These are phyloP conservation scores for Colletotrichum trifolii DNA, from an alignment of 2,329 filamentous ascomycete species.

Conservation along the genomic window DNA sequence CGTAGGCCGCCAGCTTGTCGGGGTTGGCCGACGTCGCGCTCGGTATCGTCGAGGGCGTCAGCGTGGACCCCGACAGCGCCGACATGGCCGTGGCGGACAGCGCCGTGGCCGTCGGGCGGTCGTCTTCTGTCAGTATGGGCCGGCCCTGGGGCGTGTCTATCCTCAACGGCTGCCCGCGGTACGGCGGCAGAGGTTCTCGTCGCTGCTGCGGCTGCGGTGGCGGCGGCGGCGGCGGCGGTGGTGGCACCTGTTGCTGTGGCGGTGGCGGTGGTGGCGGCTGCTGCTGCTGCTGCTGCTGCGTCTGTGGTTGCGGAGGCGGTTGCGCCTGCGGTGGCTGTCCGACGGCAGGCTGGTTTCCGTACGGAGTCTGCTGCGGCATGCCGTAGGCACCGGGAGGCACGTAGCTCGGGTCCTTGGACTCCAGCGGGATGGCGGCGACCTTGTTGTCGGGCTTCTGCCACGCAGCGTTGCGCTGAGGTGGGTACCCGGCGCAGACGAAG, in stretches of 20 bases:
- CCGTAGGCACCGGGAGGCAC: slow-evolving; percentile 71
- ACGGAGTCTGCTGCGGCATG: slow-evolving; percentile 62
- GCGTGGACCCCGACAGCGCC: slow-evolving; percentile 10
- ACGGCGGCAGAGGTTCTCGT: slow-evolving; percentile 68
- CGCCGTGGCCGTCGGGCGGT: slow-evolving; percentile 61
- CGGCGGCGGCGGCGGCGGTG: slow-evolving; percentile 39
- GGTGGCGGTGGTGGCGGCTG: slow-evolving; percentile 46
- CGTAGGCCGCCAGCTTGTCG: slow-evolving; percentile 70
- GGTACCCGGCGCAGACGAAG: slow-evolving; percentile 92
- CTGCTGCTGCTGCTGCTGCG: slow-evolving; percentile 29
- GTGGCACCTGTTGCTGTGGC: slow-evolving; percentile 38
- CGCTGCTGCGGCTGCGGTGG: slow-evolving; percentile 46
- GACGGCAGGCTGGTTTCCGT: slow-evolving; percentile 48
- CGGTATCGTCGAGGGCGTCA: slow-evolving; percentile 59
- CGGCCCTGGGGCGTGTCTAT: slow-evolving; percentile 72
- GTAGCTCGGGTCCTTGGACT: slow-evolving; percentile 82
- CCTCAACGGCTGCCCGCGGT: slow-evolving; percentile 70
- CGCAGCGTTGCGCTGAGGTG: slow-evolving; percentile 75
- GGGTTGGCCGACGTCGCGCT: slow-evolving; percentile 69
- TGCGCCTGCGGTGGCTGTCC: slow-evolving; percentile 34
- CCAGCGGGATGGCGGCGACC: slow-evolving; percentile 76
- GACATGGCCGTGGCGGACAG: slow-evolving; percentile 2
- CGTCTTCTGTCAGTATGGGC: slow-evolving; percentile 66
- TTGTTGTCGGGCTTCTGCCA: slow-evolving; percentile 83
- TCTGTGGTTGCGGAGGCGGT: slow-evolving; percentile 17